Percentiles rank a stretch among this genome's conserved stretches.
phyloP scores from a whole-genome alignment of 1,284 basidiomycete species.

The Rhizopogon hawkerae region DNA sequence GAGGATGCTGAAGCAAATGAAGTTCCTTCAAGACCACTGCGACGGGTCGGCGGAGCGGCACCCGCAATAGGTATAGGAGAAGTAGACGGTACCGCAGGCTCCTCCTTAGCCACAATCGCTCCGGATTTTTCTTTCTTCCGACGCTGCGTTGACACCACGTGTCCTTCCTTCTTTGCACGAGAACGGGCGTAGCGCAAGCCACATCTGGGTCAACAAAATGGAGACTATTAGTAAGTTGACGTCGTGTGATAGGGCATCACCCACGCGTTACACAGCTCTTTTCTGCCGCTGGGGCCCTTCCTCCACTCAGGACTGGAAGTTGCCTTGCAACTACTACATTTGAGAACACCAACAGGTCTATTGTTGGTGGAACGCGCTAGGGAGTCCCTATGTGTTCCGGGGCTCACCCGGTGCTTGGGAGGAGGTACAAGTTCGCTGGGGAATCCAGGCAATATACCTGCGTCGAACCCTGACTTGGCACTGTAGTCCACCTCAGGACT shows the following conservation, averaged over 20 bases:
- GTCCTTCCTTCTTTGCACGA: slow-evolving; percentile 74
- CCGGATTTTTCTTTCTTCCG: slow-evolving; percentile 37
- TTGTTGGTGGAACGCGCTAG: slow-evolving; percentile 33
- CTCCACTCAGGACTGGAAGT: slow-evolving; percentile 91
- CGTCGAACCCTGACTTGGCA: slow-evolving; percentile 23
- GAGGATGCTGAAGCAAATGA: slow-evolving; percentile 44
- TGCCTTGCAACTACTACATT: slow-evolving; percentile 78
- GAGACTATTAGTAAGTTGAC: slow-evolving; percentile 15
- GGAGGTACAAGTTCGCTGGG: slow-evolving; percentile 52
- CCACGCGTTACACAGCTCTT: slow-evolving; percentile 91
- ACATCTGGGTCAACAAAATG: slow-evolving; percentile 42
- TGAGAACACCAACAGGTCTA: slow-evolving; percentile 64
- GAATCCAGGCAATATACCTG: slow-evolving; percentile 8
- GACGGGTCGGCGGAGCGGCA: slow-evolving; percentile 27
- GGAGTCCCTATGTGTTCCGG: slow-evolving; percentile 26
- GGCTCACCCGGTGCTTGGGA: slow-evolving; percentile 49
- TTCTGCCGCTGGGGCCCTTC: slow-evolving; percentile 83
- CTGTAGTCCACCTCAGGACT: slow-evolving; percentile 35
- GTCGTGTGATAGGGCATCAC: slow-evolving; percentile 26
- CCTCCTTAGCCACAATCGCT: slow-evolving; percentile 26
- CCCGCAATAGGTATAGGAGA: slow-evolving; percentile 33
- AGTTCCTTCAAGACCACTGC: slow-evolving; percentile 37
- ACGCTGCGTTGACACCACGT: slow-evolving; percentile 29
- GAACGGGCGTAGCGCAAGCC: slow-evolving; percentile 75
- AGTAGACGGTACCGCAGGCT: slow-evolving; percentile 16